Evolutionary conservation across 371 early-diverging fungal genomes (phyloP), one percentile per base, ranked within the genome.

Genomic region (Blastocladiella emersonii): DNA sequence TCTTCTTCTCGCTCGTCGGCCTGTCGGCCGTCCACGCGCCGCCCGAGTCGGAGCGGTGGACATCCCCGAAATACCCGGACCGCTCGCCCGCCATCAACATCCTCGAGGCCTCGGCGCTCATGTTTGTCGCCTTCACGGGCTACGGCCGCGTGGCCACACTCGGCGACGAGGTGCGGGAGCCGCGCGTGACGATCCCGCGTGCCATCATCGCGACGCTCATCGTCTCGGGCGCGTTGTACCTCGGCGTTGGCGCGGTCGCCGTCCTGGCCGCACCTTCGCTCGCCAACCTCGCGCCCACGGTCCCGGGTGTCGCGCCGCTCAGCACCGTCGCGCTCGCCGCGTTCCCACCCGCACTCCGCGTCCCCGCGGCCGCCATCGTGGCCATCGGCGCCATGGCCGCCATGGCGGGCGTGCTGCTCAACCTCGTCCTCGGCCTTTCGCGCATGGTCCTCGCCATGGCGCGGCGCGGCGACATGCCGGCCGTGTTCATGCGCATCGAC

Each of bases 61-160:
- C 25, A 3, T 25, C 59, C 0, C 41, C 37, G 23, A 25, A 19
- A 13, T 34, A 59, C 32, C 37, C 25, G 30, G 37, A 37, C 27
- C 59, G 59, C 13, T 59, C 59, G 0, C 59, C 59, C 32, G 37
- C 15, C 17, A 15, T 34, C 19, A 59, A 59, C 44, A 10, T 37
- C 15, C 44, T 59, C 37, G 59, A 59, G 36, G 59, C 59, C 25
- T 41, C 59, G 27, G 59, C 59, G 25, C 25, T 59, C 37, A 59
- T 59, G 59, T 59, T 59, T 59, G 59, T 59, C 32, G 59, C 59
- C 15, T 59, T 59, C 21, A 59, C 59, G 27, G 59, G 59, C 10
- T 59, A 59, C 44, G 59, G 59, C 30, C 59, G 59, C 12, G 43
- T 59, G 6, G 59, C 59, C 36, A 59, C 59, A n/a, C 37, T 59